These are phyloP conservation scores for Fusarium fujikuroi DNA, from an alignment of 2,329 filamentous ascomycete species.

Conservation along the genomic window DNA sequence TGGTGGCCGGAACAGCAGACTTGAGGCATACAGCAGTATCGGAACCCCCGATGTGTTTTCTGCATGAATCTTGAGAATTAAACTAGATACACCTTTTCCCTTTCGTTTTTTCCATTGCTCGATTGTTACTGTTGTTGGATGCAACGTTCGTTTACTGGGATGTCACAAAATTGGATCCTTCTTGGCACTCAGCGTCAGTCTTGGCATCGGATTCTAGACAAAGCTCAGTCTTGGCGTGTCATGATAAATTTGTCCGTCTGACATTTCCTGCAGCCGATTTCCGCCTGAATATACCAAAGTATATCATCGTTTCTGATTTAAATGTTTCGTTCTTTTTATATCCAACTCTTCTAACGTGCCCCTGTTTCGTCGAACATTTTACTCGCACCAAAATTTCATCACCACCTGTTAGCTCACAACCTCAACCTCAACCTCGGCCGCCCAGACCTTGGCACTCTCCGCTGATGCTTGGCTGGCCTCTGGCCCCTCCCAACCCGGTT, in stretches of 20 bases:
- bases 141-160: background rate
- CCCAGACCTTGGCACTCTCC: constrained; percentile 42
- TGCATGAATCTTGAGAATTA: background rate
- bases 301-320: background rate
- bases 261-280: background rate
- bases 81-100: background rate
- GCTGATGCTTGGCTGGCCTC: constrained; percentile 28
- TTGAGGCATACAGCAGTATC: background rate
- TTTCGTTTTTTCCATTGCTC: background rate
- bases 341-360: background rate
- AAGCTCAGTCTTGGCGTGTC: constrained; percentile 32
- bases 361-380: background rate
- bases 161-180: constrained; percentile 6
- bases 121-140: background rate
- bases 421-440: constrained; percentile 27
- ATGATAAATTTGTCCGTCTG: constrained; percentile 21
- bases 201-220: constrained; percentile 32
- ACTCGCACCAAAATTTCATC: background rate
- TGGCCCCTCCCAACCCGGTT: constrained; percentile 21
- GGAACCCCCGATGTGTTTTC: background rate
- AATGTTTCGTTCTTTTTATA: background rate
- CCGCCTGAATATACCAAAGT: background rate
- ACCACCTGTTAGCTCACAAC: background rate
- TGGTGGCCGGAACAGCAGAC: background rate
- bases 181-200: constrained; percentile 21